Base-by-base conservation (phyloP, 1,284 basidiomycete genomes). In the Chondrostereum purpureum region DNA sequence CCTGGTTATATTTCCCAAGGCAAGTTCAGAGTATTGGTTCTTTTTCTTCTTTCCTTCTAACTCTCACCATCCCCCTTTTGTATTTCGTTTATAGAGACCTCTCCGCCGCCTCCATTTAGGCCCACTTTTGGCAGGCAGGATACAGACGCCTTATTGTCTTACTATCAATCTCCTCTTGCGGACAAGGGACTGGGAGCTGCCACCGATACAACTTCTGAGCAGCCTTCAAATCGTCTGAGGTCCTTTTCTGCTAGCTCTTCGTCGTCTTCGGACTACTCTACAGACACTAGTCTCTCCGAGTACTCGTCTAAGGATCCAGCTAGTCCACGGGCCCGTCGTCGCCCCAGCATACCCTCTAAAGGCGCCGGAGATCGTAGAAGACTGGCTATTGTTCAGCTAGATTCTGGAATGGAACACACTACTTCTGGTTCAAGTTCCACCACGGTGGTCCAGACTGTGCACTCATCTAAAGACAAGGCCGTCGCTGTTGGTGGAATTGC, bases 341-440 rank as follows among this genome's bases (percentile, higher is more conserved):
- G 76, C 44, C 58, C 64, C n/a, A 77, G 72, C 53, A 63, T 69
- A 23, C 75, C 72, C 17, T 75, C 79, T 0, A 70, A 76, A 57
- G 78, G 77, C 50, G 72, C 73, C 53, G 65, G 71, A 41, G 82
- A 84, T 64, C 75, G 81, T 56, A 71, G 83, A 46, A 70, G 79
- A 49, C 64, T 84, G 43, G 78, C 79, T 22, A 78, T 88, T 55
- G 76, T 86, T 39, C 69, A 83, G 59, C 66, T 79, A 67, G 74
- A 67, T 55, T 44, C 59, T 39, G 49, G 59, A 46, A 56, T 51
- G 42, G 50, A 58, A 31, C 39, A 43, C 57, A 43, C 55, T 55
- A 47, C 55, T 51, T 56, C 58, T 45, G 52, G 42, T 39, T 56
- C 58, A 39, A 57, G 58, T 31, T 50, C 50, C 42, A 39, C 49